Evolutionary conservation across 139 green algal genomes (phyloP).

Genomic region (Ulvella scutata): DNA sequence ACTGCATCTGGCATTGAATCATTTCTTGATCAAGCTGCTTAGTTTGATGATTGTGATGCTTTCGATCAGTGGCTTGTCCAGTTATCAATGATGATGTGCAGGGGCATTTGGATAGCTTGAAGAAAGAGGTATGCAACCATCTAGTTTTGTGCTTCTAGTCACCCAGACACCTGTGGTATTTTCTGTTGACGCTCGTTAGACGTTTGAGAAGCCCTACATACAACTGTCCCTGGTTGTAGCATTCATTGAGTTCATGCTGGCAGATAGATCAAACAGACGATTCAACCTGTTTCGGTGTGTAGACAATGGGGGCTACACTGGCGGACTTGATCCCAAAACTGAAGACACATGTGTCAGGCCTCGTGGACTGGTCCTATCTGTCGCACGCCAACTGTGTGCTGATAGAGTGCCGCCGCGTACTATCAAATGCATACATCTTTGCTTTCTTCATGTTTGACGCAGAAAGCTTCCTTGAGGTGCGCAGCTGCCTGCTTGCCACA

Average conservation of each 20-base stretch:
- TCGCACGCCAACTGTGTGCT: background rate
- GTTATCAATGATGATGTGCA: background rate
- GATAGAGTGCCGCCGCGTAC: background rate
- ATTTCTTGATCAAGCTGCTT: no score
- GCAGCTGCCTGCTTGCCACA: no score
- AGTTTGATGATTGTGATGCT: background rate
- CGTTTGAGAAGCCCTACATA: no score
- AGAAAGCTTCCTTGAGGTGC: background rate
- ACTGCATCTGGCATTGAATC: background rate
- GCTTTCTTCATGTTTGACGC: conserved; percentile 1
- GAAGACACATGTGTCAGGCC: background rate
- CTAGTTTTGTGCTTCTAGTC: no score
- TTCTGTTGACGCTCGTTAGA: no score
- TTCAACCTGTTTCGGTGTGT: no score
- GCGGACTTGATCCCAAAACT: background rate
- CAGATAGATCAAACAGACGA: no score
- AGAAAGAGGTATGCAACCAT: no score
- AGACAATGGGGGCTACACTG: no score
- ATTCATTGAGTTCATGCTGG: no score
- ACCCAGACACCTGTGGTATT: no score
- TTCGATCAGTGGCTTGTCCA: background rate
- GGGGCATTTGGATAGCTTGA: background rate
- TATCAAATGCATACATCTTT: background rate
- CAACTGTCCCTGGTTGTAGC: no score
- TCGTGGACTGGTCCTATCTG: background rate